These are phyloP conservation scores for Ophiostoma montium DNA, from an alignment of 2,329 filamentous ascomycete genomes.

Conservation along the genomic window DNA sequence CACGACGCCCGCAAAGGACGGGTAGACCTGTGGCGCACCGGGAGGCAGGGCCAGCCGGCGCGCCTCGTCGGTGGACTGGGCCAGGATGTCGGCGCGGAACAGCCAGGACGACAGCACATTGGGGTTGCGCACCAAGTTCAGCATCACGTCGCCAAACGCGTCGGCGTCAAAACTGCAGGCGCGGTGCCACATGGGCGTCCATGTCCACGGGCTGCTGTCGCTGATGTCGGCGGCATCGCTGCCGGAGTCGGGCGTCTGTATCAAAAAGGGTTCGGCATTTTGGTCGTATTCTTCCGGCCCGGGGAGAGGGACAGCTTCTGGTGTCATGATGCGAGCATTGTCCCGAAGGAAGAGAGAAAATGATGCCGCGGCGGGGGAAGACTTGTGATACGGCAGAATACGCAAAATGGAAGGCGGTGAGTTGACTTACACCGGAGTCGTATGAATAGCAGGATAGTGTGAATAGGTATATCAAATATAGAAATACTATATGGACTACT, in stretches of 20 bases:
- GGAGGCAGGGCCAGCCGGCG: not conserved
- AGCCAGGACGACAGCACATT: constrained; percentile 68
- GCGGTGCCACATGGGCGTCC: constrained; percentile 42
- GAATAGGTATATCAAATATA: no score
- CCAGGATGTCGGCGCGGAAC: constrained; percentile 62
- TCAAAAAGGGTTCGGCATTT: constrained; percentile 9
- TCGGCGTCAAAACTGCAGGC: constrained; percentile 47
- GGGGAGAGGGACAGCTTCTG: not conserved
- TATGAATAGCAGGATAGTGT: no score
- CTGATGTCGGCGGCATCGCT: not conserved
- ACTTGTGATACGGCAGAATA: not conserved
- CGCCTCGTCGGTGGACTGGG: constrained; percentile 26
- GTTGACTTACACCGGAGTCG: no score
- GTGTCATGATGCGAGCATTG: not conserved
- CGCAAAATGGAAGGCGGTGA: no score
- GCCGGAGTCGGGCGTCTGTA: not conserved
- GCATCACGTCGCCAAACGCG: constrained; percentile 53
- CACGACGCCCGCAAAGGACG: constrained; percentile 13
- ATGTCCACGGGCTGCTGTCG: constrained; percentile 17
- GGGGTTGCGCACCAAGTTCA: constrained; percentile 63
- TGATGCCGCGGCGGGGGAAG: not conserved
- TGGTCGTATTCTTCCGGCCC: constrained; percentile 6
- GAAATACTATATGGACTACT: no score
- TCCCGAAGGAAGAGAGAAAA: not conserved
- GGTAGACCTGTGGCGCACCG: constrained; percentile 3